These are phyloP conservation scores for Fusarium chuoi DNA, from an alignment of 2,329 filamentous ascomycete genomes.

Conservation along the genomic window DNA sequence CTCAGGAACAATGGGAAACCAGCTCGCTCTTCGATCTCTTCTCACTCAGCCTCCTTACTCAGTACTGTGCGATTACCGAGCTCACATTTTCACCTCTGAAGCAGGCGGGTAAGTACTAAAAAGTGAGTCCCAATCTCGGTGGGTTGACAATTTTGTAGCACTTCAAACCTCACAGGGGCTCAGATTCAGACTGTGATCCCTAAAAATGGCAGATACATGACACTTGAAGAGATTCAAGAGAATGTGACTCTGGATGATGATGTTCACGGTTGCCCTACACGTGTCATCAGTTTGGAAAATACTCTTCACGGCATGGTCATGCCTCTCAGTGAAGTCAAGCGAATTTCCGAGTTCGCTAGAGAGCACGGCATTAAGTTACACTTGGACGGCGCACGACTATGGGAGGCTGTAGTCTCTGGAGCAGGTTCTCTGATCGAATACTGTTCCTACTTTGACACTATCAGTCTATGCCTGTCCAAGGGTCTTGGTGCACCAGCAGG, in stretches of 20 bases:
- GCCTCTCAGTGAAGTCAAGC: conserved; percentile 75
- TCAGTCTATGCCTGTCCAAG: conserved; percentile 84
- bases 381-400: conserved; percentile 82
- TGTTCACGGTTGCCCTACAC: conserved; percentile 82
- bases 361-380: conserved; percentile 74
- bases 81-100: conserved; percentile 78
- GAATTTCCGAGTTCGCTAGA: conserved; percentile 77
- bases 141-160: conserved; percentile 55
- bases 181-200: conserved; percentile 74
- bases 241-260: conserved; percentile 73
- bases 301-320: conserved; percentile 83
- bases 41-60: conserved; percentile 82
- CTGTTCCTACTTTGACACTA: conserved; percentile 75
- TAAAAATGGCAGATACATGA: conserved; percentile 77
- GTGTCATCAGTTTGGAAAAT: conserved; percentile 86
- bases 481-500: conserved; percentile 85
- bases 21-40: conserved; percentile 82
- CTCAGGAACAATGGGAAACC: conserved; percentile 95
- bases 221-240: conserved; percentile 78
- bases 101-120: conserved; percentile 63
- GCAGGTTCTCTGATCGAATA: conserved; percentile 75
- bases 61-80: conserved; percentile 80
- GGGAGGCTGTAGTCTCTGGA: conserved; percentile 81
- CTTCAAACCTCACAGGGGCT: conserved; percentile 77
- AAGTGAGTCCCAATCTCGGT: neutral